A percentile compares a stretch with the other conserved stretches of the same genome.
Evolutionary conservation across 2,329 filamentous ascomycete genomes (phyloP).

Genomic region (Colletotrichum sublineola): DNA sequence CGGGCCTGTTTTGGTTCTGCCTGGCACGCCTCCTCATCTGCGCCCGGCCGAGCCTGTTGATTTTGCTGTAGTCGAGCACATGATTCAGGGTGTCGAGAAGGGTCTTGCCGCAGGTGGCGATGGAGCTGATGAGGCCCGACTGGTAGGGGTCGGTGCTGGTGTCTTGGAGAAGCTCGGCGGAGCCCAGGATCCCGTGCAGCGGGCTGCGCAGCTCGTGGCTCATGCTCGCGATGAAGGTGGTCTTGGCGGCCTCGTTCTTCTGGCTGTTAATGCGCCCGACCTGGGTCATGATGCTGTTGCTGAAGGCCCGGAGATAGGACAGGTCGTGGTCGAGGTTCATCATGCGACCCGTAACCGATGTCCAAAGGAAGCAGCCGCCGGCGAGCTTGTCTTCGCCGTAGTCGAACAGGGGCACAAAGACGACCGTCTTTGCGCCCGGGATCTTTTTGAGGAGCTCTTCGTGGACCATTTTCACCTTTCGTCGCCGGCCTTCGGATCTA

Average conservation of each 20-base stretch:
- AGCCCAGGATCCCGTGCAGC: conserved; percentile 69
- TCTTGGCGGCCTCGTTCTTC: conserved; percentile 66
- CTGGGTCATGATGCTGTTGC: conserved; percentile 64
- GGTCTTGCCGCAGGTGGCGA: conserved; percentile 62
- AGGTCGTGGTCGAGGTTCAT: conserved; percentile 54
- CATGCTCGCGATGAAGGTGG: conserved; percentile 70
- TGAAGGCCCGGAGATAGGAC: conserved; percentile 55
- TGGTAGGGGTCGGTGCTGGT: conserved; percentile 55
- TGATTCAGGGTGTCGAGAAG: conserved; percentile 65
- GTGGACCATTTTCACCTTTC: conserved; percentile 47
- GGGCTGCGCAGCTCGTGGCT: conserved; percentile 70
- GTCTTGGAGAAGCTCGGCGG: conserved; percentile 63
- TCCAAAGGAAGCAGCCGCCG: conserved; percentile 54
- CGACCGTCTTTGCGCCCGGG: conserved; percentile 50
- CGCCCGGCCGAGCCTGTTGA: conserved; percentile 52
- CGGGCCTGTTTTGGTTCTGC: conserved; percentile 43
- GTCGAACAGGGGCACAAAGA: conserved; percentile 54
- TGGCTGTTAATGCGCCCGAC: conserved; percentile 66
- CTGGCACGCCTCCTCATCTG: conserved; percentile 44
- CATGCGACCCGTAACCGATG: conserved; percentile 50
- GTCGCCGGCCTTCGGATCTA: conserved; percentile 33
- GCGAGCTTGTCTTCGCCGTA: conserved; percentile 52
- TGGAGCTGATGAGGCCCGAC: conserved; percentile 58
- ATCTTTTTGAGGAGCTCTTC: conserved; percentile 52
- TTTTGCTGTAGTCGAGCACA: conserved; percentile 60